These are phyloP conservation scores for Myriosclerotinia scirpicola DNA, from an alignment of 2,329 filamentous ascomycete genomes.

Conservation along the genomic window DNA sequence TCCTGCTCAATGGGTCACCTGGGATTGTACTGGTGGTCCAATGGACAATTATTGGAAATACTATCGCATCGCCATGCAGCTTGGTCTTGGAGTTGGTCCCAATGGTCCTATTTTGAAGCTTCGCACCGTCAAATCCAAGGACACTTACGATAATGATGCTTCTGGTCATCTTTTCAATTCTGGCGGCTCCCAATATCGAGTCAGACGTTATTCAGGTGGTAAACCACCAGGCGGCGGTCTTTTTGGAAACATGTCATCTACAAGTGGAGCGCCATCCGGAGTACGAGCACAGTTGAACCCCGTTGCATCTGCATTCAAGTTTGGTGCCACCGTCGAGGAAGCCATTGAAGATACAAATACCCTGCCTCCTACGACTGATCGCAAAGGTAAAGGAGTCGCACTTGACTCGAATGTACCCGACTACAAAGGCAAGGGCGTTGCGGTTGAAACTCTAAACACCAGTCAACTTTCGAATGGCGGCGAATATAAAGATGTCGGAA, in stretches of 20 bases:
- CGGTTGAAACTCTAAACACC: not conserved
- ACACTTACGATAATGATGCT: not conserved
- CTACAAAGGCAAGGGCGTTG: not conserved
- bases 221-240: constrained; percentile 22
- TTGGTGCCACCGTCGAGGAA: constrained; percentile 11
- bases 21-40: constrained; percentile 15
- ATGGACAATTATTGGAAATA: constrained; percentile 19
- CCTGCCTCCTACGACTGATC: not conserved
- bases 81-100: not conserved
- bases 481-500: not conserved
- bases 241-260: not conserved
- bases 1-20: constrained; percentile 14
- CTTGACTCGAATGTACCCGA: not conserved
- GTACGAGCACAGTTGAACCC: constrained; percentile 8
- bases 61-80: constrained; percentile 12
- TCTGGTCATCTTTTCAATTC: constrained; percentile 17
- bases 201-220: constrained; percentile 9
- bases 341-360: not conserved
- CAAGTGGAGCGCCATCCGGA: not conserved
- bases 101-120: constrained; percentile 20
- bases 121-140: constrained; percentile 15
- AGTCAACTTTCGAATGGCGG: not conserved
- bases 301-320: not conserved
- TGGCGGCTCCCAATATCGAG: not conserved
- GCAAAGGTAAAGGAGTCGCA: not conserved